Percentiles rank a stretch among this genome's conserved stretches.
phyloP scores from a whole-genome alignment of 805 yeast genomes.

The Candida andamanensis region DNA sequence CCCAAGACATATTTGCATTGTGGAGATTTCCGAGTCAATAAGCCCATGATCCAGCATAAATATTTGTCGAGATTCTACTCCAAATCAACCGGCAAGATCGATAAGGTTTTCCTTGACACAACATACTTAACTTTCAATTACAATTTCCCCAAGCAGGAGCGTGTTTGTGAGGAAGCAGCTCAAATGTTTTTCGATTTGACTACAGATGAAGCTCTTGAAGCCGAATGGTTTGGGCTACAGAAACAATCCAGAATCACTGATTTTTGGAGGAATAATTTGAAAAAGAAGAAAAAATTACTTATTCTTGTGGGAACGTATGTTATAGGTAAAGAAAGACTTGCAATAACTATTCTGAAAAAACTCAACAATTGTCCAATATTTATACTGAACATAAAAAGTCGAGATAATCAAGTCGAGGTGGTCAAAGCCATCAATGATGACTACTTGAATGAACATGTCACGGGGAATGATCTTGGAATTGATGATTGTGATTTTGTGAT shows the following conservation, averaged over 20 bases:
- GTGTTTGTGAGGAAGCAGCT: slow-evolving; percentile 59
- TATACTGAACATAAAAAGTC: slow-evolving; percentile 44
- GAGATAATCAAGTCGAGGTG: slow-evolving; percentile 36
- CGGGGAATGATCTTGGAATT: slow-evolving; percentile 32
- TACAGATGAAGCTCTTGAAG: slow-evolving; percentile 21
- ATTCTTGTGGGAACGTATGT: slow-evolving; percentile 82
- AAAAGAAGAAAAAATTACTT: slow-evolving; percentile 39
- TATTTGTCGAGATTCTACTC: slow-evolving; percentile 18
- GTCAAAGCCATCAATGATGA: slow-evolving; percentile 44
- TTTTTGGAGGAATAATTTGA: slow-evolving; percentile 14
- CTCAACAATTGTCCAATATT: slow-evolving; percentile 49
- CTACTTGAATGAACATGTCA: slow-evolving; percentile 25
- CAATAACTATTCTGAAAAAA: slow-evolving; percentile 54
- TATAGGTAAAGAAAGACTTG: slow-evolving; percentile 88
- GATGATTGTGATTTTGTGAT: slow-evolving; percentile 45
- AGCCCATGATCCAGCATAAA: slow-evolving; percentile 42
- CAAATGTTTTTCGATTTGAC: slow-evolving; percentile 43
- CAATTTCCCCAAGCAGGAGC: slow-evolving; percentile 71
- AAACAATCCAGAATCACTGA: slow-evolving; percentile 39
- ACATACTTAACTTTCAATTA: slow-evolving; percentile 77
- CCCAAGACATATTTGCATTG: slow-evolving; percentile 60
- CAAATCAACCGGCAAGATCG: slow-evolving; percentile 23
- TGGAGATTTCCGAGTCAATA: slow-evolving; percentile 84
- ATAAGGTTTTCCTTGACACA: slow-evolving; percentile 79
- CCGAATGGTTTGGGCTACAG: slow-evolving; percentile 29